Conservation (phyloP, 2,329 filamentous ascomycete species). For the Trichoderma atroviride region DNA sequence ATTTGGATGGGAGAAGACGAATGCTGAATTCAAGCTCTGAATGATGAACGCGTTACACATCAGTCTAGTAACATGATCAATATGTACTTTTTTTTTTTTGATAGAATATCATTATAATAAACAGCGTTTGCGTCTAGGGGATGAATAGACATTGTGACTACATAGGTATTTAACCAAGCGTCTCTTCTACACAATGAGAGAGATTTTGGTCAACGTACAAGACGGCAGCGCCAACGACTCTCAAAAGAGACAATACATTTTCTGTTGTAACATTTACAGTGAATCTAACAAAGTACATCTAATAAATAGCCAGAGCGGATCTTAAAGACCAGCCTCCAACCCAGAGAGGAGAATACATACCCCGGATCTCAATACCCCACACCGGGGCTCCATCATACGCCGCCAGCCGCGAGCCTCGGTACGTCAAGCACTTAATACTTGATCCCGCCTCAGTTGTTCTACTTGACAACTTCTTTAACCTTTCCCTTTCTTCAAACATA, state of each 20-base stretch:
- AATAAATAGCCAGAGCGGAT: not conserved
- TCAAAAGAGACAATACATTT: not conserved
- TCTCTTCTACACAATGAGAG: too few species aligned
- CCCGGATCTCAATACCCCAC: slow-evolving; percentile 33
- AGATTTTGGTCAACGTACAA: not conserved
- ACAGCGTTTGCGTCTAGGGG: not conserved
- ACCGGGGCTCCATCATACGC: slow-evolving; percentile 17
- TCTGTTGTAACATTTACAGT: not conserved
- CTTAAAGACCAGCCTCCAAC: not conserved
- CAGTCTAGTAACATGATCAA: too few species aligned
- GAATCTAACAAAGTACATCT: not conserved
- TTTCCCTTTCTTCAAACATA: not conserved
- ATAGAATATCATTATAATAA: not conserved
- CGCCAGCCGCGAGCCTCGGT: slow-evolving; percentile 35
- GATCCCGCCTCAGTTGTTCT: not conserved
- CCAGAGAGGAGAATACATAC: not conserved
- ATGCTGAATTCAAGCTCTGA: slow-evolving; percentile 75
- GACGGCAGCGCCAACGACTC: not conserved
- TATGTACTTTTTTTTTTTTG: not conserved
- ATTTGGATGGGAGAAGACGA: slow-evolving; percentile 70
- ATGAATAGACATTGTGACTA: not conserved
- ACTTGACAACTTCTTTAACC: not conserved
- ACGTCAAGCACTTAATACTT: slow-evolving; percentile 5
- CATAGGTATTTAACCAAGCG: not conserved
- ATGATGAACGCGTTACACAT: not conserved